A percentile compares a stretch with the other conserved stretches of the same genome.
Evolutionary conservation across 371 early-diverging fungal genomes (phyloP).

Genomic region (Rhizomucor miehei): DNA sequence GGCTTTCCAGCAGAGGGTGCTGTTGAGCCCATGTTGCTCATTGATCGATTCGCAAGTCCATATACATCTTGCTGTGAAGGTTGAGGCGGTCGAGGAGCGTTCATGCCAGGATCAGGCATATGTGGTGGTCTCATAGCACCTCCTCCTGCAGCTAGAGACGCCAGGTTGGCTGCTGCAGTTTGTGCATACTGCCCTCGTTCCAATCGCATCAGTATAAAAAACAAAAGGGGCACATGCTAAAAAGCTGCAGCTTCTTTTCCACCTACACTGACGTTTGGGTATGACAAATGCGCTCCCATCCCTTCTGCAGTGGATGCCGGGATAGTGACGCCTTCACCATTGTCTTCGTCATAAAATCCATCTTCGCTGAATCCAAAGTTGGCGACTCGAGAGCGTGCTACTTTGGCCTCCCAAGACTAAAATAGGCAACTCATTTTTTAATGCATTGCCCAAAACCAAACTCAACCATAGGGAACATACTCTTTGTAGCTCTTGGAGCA

Average conservation of each 20-base stretch:
- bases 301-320: constrained; percentile 5
- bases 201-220: too few relatives aligned
- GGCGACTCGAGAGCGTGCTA: constrained; percentile 75
- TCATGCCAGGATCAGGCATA: constrained; percentile 16
- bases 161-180: constrained; percentile 34
- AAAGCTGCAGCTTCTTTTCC: neutral
- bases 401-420: constrained; percentile 85
- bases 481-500: constrained; percentile 84
- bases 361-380: constrained; percentile 39
- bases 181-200: constrained; percentile 8
- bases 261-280: constrained; percentile 25
- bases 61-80: constrained; percentile 12
- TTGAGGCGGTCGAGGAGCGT: constrained; percentile 26
- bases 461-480: constrained; percentile 38
- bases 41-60: constrained; percentile 1
- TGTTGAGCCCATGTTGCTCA: constrained; percentile 2
- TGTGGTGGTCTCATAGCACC: constrained; percentile 5
- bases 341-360: constrained; percentile 14
- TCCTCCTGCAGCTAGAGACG: constrained; percentile 32
- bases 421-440: neutral
- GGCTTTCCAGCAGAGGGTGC: constrained; percentile 1
- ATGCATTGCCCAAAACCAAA: neutral
- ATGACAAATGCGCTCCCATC: constrained; percentile 15
- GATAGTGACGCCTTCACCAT: constrained; percentile 1
- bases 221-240: too few relatives aligned